These are phyloP conservation scores for Brassica balearica DNA, from an alignment of 441 rosid genomes.

Conservation along the genomic window DNA sequence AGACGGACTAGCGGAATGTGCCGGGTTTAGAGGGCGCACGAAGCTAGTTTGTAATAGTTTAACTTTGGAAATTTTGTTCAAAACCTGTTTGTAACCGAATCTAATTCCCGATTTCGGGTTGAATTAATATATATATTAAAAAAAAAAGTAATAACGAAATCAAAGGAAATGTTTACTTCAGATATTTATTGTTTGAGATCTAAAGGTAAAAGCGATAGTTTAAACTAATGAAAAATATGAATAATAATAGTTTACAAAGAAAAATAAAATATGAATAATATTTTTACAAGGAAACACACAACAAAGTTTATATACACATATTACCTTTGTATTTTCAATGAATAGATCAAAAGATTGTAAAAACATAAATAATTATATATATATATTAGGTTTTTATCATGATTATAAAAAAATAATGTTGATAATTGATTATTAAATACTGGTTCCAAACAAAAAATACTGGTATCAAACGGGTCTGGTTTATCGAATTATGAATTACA, in stretches of 20 bases:
- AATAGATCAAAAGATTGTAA: no score
- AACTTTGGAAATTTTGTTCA: no score
- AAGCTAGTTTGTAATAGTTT: no score
- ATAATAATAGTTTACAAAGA: no score
- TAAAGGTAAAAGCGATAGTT: not conserved
- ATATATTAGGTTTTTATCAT: not conserved
- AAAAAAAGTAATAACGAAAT: not conserved
- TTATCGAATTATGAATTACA: not conserved
- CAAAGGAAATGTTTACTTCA: not conserved
- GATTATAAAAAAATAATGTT: not conserved
- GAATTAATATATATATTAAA: no score
- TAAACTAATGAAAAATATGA: not conserved
- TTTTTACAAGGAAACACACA: not conserved
- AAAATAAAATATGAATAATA: not conserved
- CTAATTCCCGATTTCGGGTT: no score
- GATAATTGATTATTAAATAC: not conserved
- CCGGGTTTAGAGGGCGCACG: no score
- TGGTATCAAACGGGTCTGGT: not conserved
- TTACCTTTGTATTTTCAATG: no score
- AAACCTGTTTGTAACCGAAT: no score
- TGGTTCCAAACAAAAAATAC: not conserved
- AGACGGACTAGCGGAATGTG: no score
- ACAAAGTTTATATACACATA: not conserved
- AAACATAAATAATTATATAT: no score
- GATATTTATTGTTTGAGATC: not conserved